These are phyloP conservation scores for Mycena indigotica DNA, from an alignment of 768 basidiomycete genomes.

Conservation along the genomic window DNA sequence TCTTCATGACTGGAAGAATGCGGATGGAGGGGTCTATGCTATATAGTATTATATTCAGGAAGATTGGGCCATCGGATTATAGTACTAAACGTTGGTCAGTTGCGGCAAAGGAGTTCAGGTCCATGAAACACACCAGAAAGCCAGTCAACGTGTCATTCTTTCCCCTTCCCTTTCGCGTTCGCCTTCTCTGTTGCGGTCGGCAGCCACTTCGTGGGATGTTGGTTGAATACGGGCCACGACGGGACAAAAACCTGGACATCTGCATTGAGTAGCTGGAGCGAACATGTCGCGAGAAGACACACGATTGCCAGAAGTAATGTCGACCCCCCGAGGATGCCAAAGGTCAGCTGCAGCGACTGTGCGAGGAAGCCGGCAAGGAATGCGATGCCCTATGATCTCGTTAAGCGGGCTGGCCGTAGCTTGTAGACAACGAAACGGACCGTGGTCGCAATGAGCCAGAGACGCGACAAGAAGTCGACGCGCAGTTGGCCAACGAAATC, in stretches of 20 bases:
- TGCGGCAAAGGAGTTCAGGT: no score
- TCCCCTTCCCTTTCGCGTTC: no score
- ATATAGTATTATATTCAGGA: no score
- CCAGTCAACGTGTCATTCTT: slow-evolving; percentile 8
- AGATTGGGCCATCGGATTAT: no score
- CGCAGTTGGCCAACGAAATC: slow-evolving; percentile 64
- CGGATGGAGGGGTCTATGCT: no score
- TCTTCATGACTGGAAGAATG: no score
- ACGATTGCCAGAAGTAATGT: slow-evolving; percentile 46
- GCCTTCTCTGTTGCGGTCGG: slow-evolving; percentile 38
- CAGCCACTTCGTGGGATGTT: slow-evolving; percentile 65
- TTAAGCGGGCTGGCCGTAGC: no score
- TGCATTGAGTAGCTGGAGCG: not conserved
- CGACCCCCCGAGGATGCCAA: slow-evolving; percentile 46
- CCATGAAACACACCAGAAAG: slow-evolving; percentile 2
- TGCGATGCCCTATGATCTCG: slow-evolving; percentile 44
- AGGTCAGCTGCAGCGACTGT: slow-evolving; percentile 59
- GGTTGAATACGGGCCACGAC: slow-evolving; percentile 69
- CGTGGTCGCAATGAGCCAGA: slow-evolving; percentile 47
- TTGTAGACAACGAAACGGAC: slow-evolving; percentile 36
- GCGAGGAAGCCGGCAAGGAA: slow-evolving; percentile 59
- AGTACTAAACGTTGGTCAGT: no score
- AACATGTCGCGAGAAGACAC: slow-evolving; percentile 22
- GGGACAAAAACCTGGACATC: slow-evolving; percentile 59
- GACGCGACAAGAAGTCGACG: slow-evolving; percentile 49